phyloP scores from a whole-genome alignment of 2,329 filamentous ascomycete genomes.

The Calonectria pteridis region DNA sequence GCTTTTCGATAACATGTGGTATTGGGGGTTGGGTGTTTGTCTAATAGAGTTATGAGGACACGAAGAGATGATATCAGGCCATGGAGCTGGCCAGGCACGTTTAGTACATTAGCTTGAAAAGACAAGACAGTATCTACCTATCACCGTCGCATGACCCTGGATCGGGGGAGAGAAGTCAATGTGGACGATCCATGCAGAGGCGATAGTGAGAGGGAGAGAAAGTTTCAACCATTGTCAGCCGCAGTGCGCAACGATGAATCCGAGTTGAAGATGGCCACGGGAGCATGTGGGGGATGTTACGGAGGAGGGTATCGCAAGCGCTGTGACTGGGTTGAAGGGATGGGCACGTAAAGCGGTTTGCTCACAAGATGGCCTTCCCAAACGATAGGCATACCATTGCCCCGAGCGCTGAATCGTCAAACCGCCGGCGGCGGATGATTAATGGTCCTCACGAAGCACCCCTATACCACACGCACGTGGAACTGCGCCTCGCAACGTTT shows the following conservation, averaged over 20 bases:
- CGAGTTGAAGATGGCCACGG: background rate
- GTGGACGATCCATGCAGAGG: background rate
- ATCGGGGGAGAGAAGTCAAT: background rate
- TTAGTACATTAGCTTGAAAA: slow-evolving; percentile 30
- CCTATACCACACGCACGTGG: slow-evolving; percentile 8
- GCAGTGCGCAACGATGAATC: slow-evolving; percentile 1
- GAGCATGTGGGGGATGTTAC: background rate
- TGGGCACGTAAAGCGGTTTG: slow-evolving; percentile 7
- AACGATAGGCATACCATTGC: background rate
- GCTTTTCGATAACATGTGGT: slow-evolving; percentile 33
- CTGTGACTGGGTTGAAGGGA: background rate
- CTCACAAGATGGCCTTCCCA: background rate
- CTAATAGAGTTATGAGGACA: slow-evolving; percentile 49
- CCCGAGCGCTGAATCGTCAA: background rate
- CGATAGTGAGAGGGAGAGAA: background rate
- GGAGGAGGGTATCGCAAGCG: slow-evolving; percentile 17
- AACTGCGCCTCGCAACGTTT: slow-evolving; percentile 12
- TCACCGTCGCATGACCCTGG: background rate
- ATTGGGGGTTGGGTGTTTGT: slow-evolving; percentile 35
- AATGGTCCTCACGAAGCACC: background rate
- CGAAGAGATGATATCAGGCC: slow-evolving; percentile 46
- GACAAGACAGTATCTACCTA: slow-evolving; percentile 15
- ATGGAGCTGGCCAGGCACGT: slow-evolving; percentile 31
- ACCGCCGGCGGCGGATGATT: slow-evolving; percentile 2
- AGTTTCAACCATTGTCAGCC: slow-evolving; percentile 6